phyloP scores from a whole-genome alignment of 257 asterid genomes.

The Petrea volubilis region DNA sequence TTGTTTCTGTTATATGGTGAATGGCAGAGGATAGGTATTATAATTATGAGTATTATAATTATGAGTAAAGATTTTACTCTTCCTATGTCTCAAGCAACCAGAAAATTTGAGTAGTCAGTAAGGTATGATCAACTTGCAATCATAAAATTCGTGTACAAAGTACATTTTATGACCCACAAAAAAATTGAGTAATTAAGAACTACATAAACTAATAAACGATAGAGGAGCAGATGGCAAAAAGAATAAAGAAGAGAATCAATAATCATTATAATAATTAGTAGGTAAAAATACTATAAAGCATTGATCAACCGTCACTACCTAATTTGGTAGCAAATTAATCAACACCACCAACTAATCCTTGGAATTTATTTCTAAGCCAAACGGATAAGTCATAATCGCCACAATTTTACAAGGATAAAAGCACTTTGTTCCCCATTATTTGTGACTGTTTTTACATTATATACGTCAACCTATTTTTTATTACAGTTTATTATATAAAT shows the following conservation, averaged over 20 bases:
- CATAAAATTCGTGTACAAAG: slow-evolving; percentile 22
- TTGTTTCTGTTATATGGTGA: not conserved
- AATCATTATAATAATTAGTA: not conserved
- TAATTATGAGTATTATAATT: slow-evolving; percentile 12
- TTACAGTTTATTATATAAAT: too few relatives aligned
- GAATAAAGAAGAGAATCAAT: not conserved
- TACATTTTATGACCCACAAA: not conserved
- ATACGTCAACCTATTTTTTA: too few relatives aligned
- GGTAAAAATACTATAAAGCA: not conserved
- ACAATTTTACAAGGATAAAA: too few relatives aligned
- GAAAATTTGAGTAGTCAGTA: slow-evolving; percentile 27
- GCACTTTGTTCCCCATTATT: too few relatives aligned
- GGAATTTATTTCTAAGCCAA: not conserved
- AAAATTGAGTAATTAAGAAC: not conserved
- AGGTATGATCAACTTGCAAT: slow-evolving; percentile 33
- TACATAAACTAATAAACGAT: not conserved
- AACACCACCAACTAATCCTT: not conserved
- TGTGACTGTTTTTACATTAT: too few relatives aligned
- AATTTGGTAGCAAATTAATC: slow-evolving; percentile 8
- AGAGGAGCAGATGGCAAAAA: not conserved
- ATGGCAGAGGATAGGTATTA: slow-evolving; percentile 9
- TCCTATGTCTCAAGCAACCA: slow-evolving; percentile 24
- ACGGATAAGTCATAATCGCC: not conserved
- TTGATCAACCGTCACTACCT: slow-evolving; percentile 13
- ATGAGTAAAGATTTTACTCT: slow-evolving; percentile 18